These are phyloP conservation scores for Acorus calamus DNA, from an alignment of 106 monocot genomes.

Conservation along the genomic window DNA sequence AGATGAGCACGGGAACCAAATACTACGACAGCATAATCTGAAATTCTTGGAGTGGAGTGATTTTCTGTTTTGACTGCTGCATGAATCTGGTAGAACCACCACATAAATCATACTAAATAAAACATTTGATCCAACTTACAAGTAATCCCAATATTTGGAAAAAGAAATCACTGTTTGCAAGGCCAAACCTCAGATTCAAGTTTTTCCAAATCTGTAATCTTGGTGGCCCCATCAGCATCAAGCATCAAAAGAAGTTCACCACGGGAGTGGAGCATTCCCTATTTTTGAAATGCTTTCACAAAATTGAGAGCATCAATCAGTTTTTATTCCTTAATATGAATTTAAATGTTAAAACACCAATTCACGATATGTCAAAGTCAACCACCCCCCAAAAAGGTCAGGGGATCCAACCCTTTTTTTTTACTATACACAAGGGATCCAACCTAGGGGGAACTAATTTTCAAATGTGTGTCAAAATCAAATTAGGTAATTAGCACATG, in stretches of 20 bases:
- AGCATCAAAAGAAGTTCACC: constrained; percentile 94
- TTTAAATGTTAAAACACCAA: too few species aligned
- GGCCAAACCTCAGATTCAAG: constrained; percentile 76
- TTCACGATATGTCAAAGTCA: too few species aligned
- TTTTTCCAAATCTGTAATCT: constrained; percentile 85
- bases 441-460: too few species aligned
- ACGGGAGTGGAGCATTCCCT: constrained; percentile 98
- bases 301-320: constrained; percentile 23
- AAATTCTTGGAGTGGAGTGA: constrained; percentile 23
- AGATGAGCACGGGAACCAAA: constrained; percentile 99
- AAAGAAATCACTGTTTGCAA: background rate
- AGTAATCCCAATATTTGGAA: too few species aligned
- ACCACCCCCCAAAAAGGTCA: too few species aligned
- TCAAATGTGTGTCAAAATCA: too few species aligned
- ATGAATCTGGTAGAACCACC: constrained; percentile 31
- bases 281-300: constrained; percentile 32
- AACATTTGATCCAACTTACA: too few species aligned
- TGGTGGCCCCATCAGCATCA: constrained; percentile 99
- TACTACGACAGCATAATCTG: constrained; percentile 54
- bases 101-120: too few species aligned
- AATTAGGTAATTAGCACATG: too few species aligned
- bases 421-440: too few species aligned
- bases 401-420: too few species aligned
- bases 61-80: constrained; percentile 27
- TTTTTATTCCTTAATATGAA: background rate